Percentiles rank a stretch among this genome's conserved stretches.
These are phyloP conservation scores for Kalmanozyma brasiliensis DNA, from an alignment of 1,284 basidiomycete genomes.

Conservation along the genomic window DNA sequence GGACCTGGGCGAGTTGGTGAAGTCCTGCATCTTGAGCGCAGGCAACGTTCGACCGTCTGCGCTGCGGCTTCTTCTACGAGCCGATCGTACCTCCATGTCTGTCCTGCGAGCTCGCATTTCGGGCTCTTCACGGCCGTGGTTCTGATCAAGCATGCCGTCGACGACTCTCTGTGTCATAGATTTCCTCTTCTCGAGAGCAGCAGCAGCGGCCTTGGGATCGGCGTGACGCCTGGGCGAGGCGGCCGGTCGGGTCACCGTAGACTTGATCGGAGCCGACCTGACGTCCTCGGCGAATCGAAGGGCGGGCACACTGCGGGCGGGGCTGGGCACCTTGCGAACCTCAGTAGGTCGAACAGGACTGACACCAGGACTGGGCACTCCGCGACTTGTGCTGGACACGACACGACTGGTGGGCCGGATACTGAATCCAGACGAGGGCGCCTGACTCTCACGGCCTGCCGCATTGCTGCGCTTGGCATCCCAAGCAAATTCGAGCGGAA, in stretches of 20 bases:
- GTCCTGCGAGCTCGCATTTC: conserved; percentile 35
- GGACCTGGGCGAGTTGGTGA: conserved; percentile 40
- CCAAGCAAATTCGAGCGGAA: conserved; percentile 40
- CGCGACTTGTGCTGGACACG: conserved; percentile 48
- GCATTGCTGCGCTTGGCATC: conserved; percentile 18
- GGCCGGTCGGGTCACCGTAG: conserved; percentile 6
- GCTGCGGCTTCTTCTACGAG: conserved; percentile 46
- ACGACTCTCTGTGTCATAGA: conserved; percentile 51
- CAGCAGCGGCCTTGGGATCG: not conserved
- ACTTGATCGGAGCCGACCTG: conserved; percentile 16
- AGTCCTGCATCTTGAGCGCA: conserved; percentile 16
- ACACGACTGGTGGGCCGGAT: conserved; percentile 33
- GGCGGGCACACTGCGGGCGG: conserved; percentile 25
- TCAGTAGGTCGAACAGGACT: conserved; percentile 31
- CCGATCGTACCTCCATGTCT: conserved; percentile 30
- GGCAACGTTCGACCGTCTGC: conserved; percentile 31
- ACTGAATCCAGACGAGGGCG: conserved; percentile 21
- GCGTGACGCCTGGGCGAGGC: not conserved
- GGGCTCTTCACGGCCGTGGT: conserved; percentile 52
- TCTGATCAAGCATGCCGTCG: conserved; percentile 41
- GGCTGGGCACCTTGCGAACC: conserved; percentile 35
- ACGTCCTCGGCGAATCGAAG: conserved; percentile 17
- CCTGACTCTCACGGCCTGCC: conserved; percentile 18
- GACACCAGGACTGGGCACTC: conserved; percentile 44
- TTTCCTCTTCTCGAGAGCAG: conserved; percentile 25